Base-by-base conservation (phyloP, 306 rosid species). In the Acmispon strigosus region DNA sequence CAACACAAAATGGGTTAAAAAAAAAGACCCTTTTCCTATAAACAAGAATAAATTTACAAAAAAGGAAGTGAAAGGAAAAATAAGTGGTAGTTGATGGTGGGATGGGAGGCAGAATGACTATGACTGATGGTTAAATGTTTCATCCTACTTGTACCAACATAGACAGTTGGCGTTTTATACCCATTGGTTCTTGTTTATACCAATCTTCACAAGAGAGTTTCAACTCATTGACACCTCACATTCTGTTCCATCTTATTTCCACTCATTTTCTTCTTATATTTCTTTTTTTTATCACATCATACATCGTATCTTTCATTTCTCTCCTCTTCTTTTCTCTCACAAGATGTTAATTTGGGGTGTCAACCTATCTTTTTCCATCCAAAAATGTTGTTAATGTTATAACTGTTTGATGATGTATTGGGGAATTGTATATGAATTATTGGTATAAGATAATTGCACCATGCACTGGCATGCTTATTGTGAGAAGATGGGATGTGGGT, bases 111-210 rank as follows among this genome's bases (percentile, higher is more conserved):
- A 67, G 74, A 73, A 67, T 67, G 72, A 20, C 50, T 43, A 29
- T 64, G 75, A 79, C 65, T 51, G 60, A 39, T 47, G 54, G 59
- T 6, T 44, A 6, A 43, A 41, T 75, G 77, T 49, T 74, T 41
- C 14, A 68, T 79, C 78, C 24, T 59, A 68, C 42, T 74, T 44
- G 66, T 61, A 62, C 76, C 73, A 80, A 68, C 51, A 32, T 53
- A 3, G 44, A 37, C 44, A 54, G 9, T 62, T 69, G 52, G 8
- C 5, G 1, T 15, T 53, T 44, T 62, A 73, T 62, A 13, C 22
- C 19, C 43, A 16, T 24, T 68, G 37, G 22, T 39, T 9, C 37
- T 32, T 7, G 45, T 16, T 59, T 14, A 5, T 42, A 24, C 55
- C 12, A 60, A 60, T 19, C 57, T 34, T 15, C 39, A 58, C 37